A percentile compares a stretch with the other conserved stretches of the same genome.
These are phyloP conservation scores for Zizania palustris DNA, from an alignment of 202 grass and related monocot genomes.

Conservation along the genomic window DNA sequence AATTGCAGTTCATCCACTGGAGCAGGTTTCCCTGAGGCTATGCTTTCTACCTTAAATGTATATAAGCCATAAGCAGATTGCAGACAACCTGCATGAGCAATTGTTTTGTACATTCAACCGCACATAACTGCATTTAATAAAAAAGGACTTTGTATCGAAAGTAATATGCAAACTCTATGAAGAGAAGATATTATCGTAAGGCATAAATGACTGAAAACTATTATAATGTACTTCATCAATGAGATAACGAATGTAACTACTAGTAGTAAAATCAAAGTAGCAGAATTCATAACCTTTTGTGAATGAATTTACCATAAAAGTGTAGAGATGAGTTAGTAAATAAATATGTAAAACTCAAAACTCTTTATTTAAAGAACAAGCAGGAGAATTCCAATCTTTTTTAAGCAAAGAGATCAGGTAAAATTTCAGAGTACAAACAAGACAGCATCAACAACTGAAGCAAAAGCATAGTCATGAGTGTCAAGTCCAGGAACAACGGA, in stretches of 20 bases:
- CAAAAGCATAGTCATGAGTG: no score
- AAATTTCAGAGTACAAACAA: no score
- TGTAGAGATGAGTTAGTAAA: neutral
- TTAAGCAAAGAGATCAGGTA: no score
- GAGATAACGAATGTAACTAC: neutral
- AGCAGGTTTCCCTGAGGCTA: conserved; percentile 57
- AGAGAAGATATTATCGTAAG: neutral
- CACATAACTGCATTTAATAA: conserved; percentile 9
- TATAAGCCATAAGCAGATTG: conserved; percentile 68
- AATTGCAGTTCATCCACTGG: conserved; percentile 70
- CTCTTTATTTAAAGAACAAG: neutral
- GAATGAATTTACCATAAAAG: neutral
- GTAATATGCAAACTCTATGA: neutral
- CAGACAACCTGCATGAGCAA: conserved; percentile 54
- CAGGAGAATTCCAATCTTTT: neutral
- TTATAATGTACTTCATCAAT: conserved; percentile 6
- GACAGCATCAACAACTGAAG: no score
- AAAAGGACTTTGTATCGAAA: neutral
- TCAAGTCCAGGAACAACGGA: no score
- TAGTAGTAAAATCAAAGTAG: neutral
- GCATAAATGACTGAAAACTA: neutral
- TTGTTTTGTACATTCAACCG: conserved; percentile 4
- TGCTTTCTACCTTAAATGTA: conserved; percentile 70
- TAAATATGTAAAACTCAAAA: neutral
- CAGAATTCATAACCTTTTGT: neutral